Base-by-base conservation (phyloP, 2,329 filamentous ascomycete genomes). In the Trichoderma guizhouense region DNA sequence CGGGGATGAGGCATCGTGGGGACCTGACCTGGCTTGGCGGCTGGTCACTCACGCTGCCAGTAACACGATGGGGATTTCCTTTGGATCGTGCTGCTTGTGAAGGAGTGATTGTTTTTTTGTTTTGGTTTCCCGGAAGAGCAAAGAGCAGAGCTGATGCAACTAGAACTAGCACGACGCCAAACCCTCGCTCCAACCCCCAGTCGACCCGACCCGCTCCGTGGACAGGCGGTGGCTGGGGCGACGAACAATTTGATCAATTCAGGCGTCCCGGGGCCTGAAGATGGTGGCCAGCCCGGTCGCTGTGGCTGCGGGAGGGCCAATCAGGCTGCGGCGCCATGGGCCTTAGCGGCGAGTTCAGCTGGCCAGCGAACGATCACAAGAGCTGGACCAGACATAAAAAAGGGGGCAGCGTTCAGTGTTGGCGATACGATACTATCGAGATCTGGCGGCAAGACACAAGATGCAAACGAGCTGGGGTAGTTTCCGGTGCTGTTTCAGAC, bases 1-100 rank as follows among this genome's bases (percentile, higher is more conserved):
- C 86, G 86, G 81, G 84, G 82, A 78, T 85, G 84, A 82, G 84
- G 83, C 86, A 87, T 86, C 85, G 86, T 88, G 79, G 78, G 82
- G 36, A 36, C 34, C 34, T 36, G 39, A 75, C 75, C 77, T 21
- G 30, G 24, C 64, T 24, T 58, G 26, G 26, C 39, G 53, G 61
- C 7, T 36, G 63, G 47, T 14, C 24, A 36, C 51, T 39, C 66
- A 36, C 57, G 24, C 66, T 61, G 61, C 47, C 51, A 47, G 62
- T 32, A 51, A 32, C 26, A 26, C 26, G 26, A 26, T 26, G 14
- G 26, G 26, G 3, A 39, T n/a, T 62, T 32, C 34, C 14, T n/a
- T 28, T 34, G 9, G 12, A 7, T n/a, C 53, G 24, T 34, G n/a
- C n/a, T 72, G 26, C 65, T 72, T 71, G 58, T 57, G 65, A 64